Percentiles rank a stretch among this genome's conserved stretches.
phyloP scores from a whole-genome alignment of 2,329 filamentous ascomycete species.

The Lachnellula subtilissima region DNA sequence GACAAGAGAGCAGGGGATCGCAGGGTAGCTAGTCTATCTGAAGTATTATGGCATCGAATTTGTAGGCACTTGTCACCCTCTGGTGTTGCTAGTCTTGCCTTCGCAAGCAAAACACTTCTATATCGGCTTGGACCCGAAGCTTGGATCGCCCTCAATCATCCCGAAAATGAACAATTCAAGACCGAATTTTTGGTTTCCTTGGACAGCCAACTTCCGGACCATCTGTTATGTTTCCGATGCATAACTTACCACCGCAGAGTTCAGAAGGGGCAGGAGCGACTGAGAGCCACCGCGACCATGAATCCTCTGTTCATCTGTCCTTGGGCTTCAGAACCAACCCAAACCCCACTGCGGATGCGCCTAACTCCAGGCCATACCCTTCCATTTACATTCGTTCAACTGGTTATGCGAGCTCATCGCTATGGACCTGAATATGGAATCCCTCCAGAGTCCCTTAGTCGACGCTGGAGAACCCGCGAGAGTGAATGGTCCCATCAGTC shows the following conservation, averaged over 20 bases:
- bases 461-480: constrained; percentile 47
- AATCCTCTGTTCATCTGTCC: constrained; percentile 56
- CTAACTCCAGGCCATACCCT: constrained; percentile 51
- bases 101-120: constrained; percentile 44
- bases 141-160: constrained; percentile 36
- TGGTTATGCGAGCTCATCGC: constrained; percentile 46
- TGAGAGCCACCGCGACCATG: constrained; percentile 48
- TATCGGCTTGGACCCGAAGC: constrained; percentile 37
- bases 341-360: constrained; percentile 44
- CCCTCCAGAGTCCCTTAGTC: constrained; percentile 39
- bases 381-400: constrained; percentile 54
- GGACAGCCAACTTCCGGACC: constrained; percentile 47
- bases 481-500: constrained; percentile 51
- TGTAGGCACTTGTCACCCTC: constrained; percentile 37
- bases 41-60: constrained; percentile 42
- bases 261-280: constrained; percentile 46
- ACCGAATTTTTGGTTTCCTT: constrained; percentile 47
- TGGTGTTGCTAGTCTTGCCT: constrained; percentile 45
- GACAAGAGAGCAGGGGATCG: constrained; percentile 33
- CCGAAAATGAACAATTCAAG: constrained; percentile 41
- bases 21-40: constrained; percentile 41
- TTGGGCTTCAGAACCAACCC: constrained; percentile 43
- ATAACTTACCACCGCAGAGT: constrained; percentile 50
- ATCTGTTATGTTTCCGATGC: constrained; percentile 57
- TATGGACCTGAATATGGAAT: constrained; percentile 46